Evolutionary conservation across 305 asterid species (phyloP), one percentile per base, ranked within the genome.

Genomic region (Petunia hybrid): DNA sequence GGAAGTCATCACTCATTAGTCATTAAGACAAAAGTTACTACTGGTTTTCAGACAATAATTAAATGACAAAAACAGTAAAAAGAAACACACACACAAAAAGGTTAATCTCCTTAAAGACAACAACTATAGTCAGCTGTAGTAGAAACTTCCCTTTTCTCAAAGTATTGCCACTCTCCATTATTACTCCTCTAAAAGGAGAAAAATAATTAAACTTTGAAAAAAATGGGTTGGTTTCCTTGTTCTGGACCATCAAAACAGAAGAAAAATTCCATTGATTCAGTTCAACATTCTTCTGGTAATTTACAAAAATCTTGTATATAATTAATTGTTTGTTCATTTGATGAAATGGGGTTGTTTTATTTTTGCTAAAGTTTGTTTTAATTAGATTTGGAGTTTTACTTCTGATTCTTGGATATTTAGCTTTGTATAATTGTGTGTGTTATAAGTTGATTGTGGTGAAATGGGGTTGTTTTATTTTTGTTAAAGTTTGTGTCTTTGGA

Each of bases 211-310:
- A 51, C n/a, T n/a, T 51, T 51, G 43, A 12, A 13, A 4, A 73
- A 73, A 73, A 73, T 48, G 78, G 63, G 78, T 73, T 73, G 78
- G 78, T 73, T 73, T 51, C 78, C 63, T 36, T 51, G 78, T 53
- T 48, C 78, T 51, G 78, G 78, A 51, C 78, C 78, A 73, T 73
- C 78, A 13, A 73, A 73, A 70, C 60, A 70, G 10, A 73, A 73
- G 78, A 73, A 73, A 51, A 73, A 51, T 35, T 13, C 63, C 2
- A 10, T 13, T 35, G 78, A 73, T 73, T 73, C 63, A 0, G 63
- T n/a, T 22, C 63, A n/a, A 9, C 46, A 51, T 7, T 73, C 78
- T 51, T 48, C 78, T 73, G 78, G 78, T 73, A 57, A n/a, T 51
- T 53, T 73, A 73, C 51, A 62, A 68, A 68, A 31, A 8, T 43